Evolutionary conservation across 176 grass and related monocot genomes (phyloP), one percentile per base, ranked within the genome.

Genomic region (Alloteropsis semialata): DNA sequence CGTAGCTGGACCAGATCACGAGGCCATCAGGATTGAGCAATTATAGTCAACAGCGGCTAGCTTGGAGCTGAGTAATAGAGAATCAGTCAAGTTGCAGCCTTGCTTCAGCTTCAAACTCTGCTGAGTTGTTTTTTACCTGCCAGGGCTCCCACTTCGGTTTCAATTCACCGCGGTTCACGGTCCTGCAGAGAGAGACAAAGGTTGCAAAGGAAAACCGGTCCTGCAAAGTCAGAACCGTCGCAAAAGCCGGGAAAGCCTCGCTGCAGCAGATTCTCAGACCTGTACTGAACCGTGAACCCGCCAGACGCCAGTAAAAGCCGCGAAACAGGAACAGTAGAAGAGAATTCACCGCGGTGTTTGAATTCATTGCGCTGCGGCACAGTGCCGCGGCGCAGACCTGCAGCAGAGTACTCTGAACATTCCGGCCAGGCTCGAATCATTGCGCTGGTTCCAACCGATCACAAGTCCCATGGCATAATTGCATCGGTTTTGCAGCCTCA

Each of bases 311-410:
- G 63, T 5, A 32, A 56, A 60, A 74, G 46, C 79, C 60, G 39
- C 0, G n/a, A n/a, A n/a, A n/a, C n/a, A n/a, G n/a, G 16, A 84
- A 80, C 76, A 89, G 81, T 50, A 44, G 34, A 80, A 89, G 28
- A 18, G 69, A 75, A 81, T 85, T 85, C 80, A 59, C 53, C 24
- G 5, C 39, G 70, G 12, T 29, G 12, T 29, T 36, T 46, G 50
- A 67, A 87, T 6, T 87, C 56, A 34, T 78, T 72, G 45, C 65
- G 57, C 60, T 43, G 32, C 37, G 54, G 54, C 54, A 10, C 43
- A 16, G 22, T 7, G 37, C 21, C 55, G 66, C 66, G 12, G 42
- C 9, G 53, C 72, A 46, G 79, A 42, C 54, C 51, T 37, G 70
- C 77, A 74, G 36, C 24, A 28, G 24, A 34, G 32, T 32, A 12